Base-by-base conservation (phyloP, 345 rosid species). In the Triadica sebifera region DNA sequence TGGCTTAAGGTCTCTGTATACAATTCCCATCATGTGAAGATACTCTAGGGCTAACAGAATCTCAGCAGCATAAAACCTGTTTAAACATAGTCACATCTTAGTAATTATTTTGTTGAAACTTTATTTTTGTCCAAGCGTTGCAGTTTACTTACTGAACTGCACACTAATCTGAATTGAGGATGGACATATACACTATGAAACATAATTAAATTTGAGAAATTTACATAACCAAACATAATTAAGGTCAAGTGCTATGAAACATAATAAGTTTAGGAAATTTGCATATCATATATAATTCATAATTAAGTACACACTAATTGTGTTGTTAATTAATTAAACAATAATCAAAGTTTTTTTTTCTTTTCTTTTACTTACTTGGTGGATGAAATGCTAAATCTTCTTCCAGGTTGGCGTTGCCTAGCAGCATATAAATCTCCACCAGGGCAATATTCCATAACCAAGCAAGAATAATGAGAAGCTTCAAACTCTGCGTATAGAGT, bases 381-480 rank as follows among this genome's bases (percentile, higher is more conserved):
- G 4, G 95, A 87, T 5, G 95, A 89, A 69, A 94, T 72, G 73
- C 59, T 50, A 67, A 94, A 94, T 37, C 92, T 86, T 73, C 86
- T 90, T 71, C 80, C 80, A 4, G 88, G 94, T 78, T 85, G 98
- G 45, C 95, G 90, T 68, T 84, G 92, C 22, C 95, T 79, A n/a
- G 89, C 85, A 37, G 93, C 87, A 55, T 94, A 92, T 60, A 94
- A 81, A 77, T 94, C 98, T 3, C 98, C 96, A n/a, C n/a, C n/a
- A n/a, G n/a, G n/a, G n/a, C n/a, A n/a, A n/a, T n/a, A n/a, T n/a
- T n/a, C n/a, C n/a, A 92, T 92, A 8, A 92, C 90, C 60, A 94
- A 77, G 80, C 95, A 94, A 38, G 97, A 92, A 85, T 94, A 94
- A 76, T 92, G 98, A 61, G 97, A 92, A 80, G 95, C 93, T 19